phyloP scores from a whole-genome alignment of 306 rosid genomes.

The Canavalia ensiformis region DNA sequence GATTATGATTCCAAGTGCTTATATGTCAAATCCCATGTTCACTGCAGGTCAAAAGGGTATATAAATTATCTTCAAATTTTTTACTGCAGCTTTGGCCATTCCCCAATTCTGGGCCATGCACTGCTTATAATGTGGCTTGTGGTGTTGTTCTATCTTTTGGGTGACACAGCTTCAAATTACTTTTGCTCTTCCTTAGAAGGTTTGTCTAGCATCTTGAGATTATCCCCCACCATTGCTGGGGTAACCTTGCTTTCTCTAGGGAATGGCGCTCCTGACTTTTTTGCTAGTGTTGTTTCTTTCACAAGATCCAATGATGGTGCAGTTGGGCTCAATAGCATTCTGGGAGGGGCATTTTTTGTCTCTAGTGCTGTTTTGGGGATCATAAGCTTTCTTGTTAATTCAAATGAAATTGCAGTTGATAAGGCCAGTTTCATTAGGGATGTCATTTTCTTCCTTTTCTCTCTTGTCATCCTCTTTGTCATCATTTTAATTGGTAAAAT shows the following conservation, averaged over 20 bases:
- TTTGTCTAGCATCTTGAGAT: constrained; percentile 34
- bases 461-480: constrained; percentile 40
- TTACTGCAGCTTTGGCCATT: constrained; percentile 42
- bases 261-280: constrained; percentile 49
- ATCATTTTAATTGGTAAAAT: constrained; percentile 41
- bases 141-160: constrained; percentile 45
- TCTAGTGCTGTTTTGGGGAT: constrained; percentile 45
- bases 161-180: constrained; percentile 49
- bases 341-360: constrained; percentile 49
- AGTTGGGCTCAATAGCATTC: constrained; percentile 45
- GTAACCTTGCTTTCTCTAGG: constrained; percentile 47
- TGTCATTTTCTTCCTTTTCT: constrained; percentile 46
- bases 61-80: constrained; percentile 46
- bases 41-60: constrained; percentile 47
- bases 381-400: constrained; percentile 38
- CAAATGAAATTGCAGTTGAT: constrained; percentile 40
- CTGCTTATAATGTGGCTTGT: constrained; percentile 33
- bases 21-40: constrained; percentile 43
- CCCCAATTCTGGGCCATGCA: constrained; percentile 39
- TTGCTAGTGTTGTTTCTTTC: constrained; percentile 52
- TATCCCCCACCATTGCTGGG: constrained; percentile 47
- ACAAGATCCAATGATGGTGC: constrained; percentile 50
- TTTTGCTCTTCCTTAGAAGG: constrained; percentile 46
- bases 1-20: constrained; percentile 38
- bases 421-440: constrained; percentile 50